phyloP scores from a whole-genome alignment of 2,329 filamentous ascomycete genomes.

The Pyrenochaeta sp. region DNA sequence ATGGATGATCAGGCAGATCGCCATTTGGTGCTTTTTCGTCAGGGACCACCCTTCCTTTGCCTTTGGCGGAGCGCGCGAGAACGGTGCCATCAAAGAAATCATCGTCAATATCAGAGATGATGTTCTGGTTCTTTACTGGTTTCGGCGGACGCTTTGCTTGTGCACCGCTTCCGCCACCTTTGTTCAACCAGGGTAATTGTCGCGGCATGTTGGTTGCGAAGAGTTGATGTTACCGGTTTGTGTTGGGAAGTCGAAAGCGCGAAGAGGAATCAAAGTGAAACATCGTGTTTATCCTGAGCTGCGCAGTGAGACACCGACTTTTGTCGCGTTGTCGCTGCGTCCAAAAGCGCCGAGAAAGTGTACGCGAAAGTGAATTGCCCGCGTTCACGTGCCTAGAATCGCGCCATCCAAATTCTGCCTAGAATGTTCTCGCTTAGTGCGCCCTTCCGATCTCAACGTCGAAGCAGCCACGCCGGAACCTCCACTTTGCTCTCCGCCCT shows the following conservation, averaged over 20 bases:
- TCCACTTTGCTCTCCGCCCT: slow-evolving; percentile 23
- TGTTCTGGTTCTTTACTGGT: slow-evolving; percentile 16
- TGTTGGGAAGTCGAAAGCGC: background rate
- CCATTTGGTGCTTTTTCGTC: slow-evolving; percentile 17
- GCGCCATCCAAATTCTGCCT: slow-evolving; percentile 21
- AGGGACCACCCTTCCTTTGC: slow-evolving; percentile 26
- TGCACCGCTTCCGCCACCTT: slow-evolving; percentile 31
- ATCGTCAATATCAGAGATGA: slow-evolving; percentile 32
- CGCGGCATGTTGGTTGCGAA: slow-evolving; percentile 56
- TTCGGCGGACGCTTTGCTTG: slow-evolving; percentile 22
- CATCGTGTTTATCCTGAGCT: slow-evolving; percentile 2
- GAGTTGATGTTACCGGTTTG: slow-evolving; percentile 4
- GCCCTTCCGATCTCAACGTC: slow-evolving; percentile 34
- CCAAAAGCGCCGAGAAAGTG: slow-evolving; percentile 14
- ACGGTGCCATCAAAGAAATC: slow-evolving; percentile 37
- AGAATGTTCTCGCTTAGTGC: slow-evolving; percentile 31
- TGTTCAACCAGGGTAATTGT: slow-evolving; percentile 61
- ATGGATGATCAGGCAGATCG: slow-evolving; percentile 20
- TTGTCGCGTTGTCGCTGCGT: slow-evolving; percentile 5
- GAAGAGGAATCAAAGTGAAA: slow-evolving; percentile 1
- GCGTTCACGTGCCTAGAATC: slow-evolving; percentile 30
- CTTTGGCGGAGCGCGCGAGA: slow-evolving; percentile 27
- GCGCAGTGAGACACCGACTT: background rate
- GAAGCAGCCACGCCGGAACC: slow-evolving; percentile 11
- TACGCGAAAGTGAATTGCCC: slow-evolving; percentile 26